phyloP scores from a whole-genome alignment of 345 rosid species.

The Linum tenue region DNA sequence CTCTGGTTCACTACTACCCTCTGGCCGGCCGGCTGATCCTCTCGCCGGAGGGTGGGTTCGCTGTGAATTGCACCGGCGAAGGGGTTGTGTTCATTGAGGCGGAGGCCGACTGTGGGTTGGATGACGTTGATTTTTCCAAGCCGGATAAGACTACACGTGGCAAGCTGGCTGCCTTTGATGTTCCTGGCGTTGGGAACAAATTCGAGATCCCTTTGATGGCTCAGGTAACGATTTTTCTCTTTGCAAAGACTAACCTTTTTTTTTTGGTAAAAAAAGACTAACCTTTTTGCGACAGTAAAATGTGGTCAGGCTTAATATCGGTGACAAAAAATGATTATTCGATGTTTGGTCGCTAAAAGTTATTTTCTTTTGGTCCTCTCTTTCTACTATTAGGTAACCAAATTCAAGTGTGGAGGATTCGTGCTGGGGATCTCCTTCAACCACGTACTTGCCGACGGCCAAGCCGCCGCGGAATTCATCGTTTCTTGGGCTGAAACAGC shows the following conservation, averaged over 20 bases:
- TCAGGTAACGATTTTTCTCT: not conserved
- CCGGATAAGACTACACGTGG: conserved; percentile 65
- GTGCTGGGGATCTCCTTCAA: conserved; percentile 61
- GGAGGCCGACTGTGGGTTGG: conserved; percentile 53
- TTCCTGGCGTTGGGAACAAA: conserved; percentile 23
- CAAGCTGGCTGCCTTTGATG: conserved; percentile 56
- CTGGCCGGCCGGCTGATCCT: not conserved
- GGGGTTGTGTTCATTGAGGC: conserved; percentile 86
- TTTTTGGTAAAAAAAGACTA: too few species aligned
- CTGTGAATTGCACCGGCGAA: conserved; percentile 60
- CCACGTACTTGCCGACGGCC: conserved; percentile 77
- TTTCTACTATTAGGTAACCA: conserved; percentile 43
- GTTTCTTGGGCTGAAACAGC: conserved; percentile 83
- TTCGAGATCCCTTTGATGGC: not conserved
- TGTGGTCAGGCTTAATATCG: too few species aligned
- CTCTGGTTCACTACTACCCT: conserved; percentile 1
- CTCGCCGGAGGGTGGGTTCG: conserved; percentile 52
- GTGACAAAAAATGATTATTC: too few species aligned
- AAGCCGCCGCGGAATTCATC: conserved; percentile 71
- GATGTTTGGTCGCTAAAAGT: too few species aligned
- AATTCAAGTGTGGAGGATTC: conserved; percentile 75
- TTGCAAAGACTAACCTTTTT: not conserved
- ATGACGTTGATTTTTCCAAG: conserved; percentile 71
- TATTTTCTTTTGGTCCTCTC: not conserved
- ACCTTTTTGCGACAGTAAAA: not conserved